Conservation (phyloP, 225 moss, liverwort and hornwort species). For the Physcomitrium patens region DNA sequence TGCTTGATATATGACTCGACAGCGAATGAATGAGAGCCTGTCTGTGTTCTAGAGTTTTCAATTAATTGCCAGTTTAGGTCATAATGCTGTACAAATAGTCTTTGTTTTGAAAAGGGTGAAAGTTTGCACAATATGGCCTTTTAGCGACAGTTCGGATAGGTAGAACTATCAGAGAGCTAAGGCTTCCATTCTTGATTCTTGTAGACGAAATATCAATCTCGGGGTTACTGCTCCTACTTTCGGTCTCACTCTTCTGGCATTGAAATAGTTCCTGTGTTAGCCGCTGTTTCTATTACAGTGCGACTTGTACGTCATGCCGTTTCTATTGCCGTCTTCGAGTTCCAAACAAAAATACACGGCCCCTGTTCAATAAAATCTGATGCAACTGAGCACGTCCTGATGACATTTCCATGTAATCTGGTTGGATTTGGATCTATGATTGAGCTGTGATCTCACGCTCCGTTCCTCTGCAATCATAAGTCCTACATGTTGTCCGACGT, state of each 20-base stretch:
- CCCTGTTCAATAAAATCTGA: neutral
- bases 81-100: constrained; percentile 8
- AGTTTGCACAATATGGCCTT: neutral
- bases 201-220: too few relatives aligned
- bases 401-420: neutral
- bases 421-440: neutral
- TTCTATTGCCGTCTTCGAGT: neutral
- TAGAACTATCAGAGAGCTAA: too few relatives aligned
- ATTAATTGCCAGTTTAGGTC: constrained; percentile 23
- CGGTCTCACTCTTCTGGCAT: too few relatives aligned
- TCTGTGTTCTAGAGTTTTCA: constrained; percentile 13
- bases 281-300: too few relatives aligned
- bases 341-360: neutral
- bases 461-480: constrained; percentile 16
- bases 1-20: neutral
- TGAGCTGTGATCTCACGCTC: neutral
- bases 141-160: too few relatives aligned
- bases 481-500: neutral
- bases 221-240: too few relatives aligned
- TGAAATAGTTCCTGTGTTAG: too few relatives aligned
- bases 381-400: constrained; percentile 25
- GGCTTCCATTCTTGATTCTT: too few relatives aligned
- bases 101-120: neutral
- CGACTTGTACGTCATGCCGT: too few relatives aligned
- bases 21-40: neutral